Evolutionary conservation across 2,329 filamentous ascomycete species (phyloP).

Genomic region (Fusarium tjaetaba): DNA sequence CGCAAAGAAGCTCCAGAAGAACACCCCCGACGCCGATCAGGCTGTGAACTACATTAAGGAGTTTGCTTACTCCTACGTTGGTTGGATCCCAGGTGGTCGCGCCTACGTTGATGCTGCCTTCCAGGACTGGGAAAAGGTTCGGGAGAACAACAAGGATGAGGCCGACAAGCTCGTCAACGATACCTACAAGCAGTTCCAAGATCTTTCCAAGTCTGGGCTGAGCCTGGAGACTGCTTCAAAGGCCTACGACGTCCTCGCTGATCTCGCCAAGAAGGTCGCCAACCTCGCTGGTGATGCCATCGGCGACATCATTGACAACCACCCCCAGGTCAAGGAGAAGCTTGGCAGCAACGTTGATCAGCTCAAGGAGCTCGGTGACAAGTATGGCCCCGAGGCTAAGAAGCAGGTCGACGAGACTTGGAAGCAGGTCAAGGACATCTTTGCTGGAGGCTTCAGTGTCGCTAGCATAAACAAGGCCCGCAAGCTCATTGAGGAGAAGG

Average conservation of each 20-base stretch:
- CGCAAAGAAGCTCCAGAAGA: conserved; percentile 68
- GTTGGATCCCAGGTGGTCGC: conserved; percentile 76
- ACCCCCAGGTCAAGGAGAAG: conserved; percentile 77
- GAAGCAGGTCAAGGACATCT: conserved; percentile 70
- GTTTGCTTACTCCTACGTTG: conserved; percentile 74
- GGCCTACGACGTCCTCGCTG: conserved; percentile 70
- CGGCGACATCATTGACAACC: conserved; percentile 75
- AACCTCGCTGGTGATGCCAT: conserved; percentile 71
- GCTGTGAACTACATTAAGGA: conserved; percentile 72
- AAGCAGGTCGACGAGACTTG: conserved; percentile 79
- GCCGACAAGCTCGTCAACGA: conserved; percentile 74
- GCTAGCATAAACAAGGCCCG: conserved; percentile 64
- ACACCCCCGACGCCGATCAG: conserved; percentile 72
- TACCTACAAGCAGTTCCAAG: conserved; percentile 73
- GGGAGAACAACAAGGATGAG: conserved; percentile 73
- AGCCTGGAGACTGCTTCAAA: conserved; percentile 70
- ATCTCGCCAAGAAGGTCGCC: conserved; percentile 68
- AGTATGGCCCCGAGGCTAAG: conserved; percentile 80
- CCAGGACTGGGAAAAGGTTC: conserved; percentile 74
- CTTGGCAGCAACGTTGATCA: conserved; percentile 74
- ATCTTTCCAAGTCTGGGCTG: conserved; percentile 67
- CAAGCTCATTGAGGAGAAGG: conserved; percentile 75
- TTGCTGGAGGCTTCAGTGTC: conserved; percentile 68
- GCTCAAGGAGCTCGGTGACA: conserved; percentile 74
- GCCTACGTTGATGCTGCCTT: conserved; percentile 76